A percentile compares a stretch with the other conserved stretches of the same genome.
phyloP scores from a whole-genome alignment of 768 basidiomycete species.

The Coprinellus micaceus region DNA sequence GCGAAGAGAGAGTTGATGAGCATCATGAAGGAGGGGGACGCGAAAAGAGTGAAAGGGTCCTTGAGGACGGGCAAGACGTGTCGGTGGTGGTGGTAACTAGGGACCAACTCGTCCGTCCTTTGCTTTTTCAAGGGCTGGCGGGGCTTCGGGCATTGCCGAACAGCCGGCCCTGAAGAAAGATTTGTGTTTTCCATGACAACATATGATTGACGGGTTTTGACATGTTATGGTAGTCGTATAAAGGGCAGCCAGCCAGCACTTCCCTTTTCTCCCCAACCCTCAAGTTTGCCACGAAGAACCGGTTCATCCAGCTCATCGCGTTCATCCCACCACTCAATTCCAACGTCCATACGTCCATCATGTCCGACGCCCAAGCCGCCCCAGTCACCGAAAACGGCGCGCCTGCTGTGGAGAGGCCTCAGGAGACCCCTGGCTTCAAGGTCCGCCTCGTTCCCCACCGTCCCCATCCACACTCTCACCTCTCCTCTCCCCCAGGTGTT shows the following conservation, averaged over 20 bases:
- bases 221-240: constrained; percentile 36
- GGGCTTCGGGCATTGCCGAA: constrained; percentile 10
- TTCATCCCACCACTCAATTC: constrained; percentile 47
- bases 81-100: constrained; percentile 15
- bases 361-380: constrained; percentile 92
- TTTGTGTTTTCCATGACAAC: background rate
- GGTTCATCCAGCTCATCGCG: constrained; percentile 75
- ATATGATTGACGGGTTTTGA: constrained; percentile 9
- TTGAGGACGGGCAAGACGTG: constrained; percentile 16
- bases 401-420: constrained; percentile 67
- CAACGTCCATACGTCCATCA: constrained; percentile 59
- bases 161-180: constrained; percentile 9
- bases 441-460: constrained; percentile 36
- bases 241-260: constrained; percentile 29
- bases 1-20: constrained; percentile 56
- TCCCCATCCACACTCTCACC: constrained; percentile 18
- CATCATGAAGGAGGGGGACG: constrained; percentile 34
- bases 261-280: constrained; percentile 63
- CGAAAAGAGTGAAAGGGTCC: constrained; percentile 22
- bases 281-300: constrained; percentile 83
- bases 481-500: constrained; percentile 61
- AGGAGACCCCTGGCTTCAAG: constrained; percentile 81
- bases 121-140: background rate
- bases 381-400: constrained; percentile 79
- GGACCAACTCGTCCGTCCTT: background rate